Evolutionary conservation across 75 land plant species (phyloP).

Genomic region (Cupressus sempervirens): DNA sequence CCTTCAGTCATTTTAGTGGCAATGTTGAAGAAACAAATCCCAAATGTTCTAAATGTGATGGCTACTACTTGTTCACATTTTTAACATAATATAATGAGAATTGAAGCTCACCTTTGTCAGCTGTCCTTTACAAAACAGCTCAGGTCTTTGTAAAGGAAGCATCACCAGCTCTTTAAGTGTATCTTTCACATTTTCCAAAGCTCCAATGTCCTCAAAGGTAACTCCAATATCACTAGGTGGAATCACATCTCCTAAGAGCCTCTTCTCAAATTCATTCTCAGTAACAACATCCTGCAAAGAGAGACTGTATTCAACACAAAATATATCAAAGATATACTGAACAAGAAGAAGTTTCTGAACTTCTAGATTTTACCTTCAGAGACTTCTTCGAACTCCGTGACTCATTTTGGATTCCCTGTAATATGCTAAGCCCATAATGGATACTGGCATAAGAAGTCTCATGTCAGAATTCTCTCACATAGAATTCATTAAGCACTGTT

Average conservation of each 20-base stretch:
- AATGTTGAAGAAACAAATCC: not conserved
- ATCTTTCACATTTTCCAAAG: constrained; percentile 87
- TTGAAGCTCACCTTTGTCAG: constrained; percentile 52
- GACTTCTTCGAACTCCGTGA: constrained; percentile 54
- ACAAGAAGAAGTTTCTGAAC: not conserved
- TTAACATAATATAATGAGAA: not conserved
- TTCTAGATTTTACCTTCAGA: constrained; percentile 43
- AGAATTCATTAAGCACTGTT: not conserved
- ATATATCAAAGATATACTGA: not conserved
- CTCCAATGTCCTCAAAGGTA: constrained; percentile 90
- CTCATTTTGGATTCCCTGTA: constrained; percentile 56
- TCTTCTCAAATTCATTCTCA: constrained; percentile 87
- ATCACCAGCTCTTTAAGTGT: constrained; percentile 88
- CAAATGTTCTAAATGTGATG: not conserved
- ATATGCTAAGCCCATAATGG: constrained; percentile 42
- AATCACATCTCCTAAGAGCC: constrained; percentile 78
- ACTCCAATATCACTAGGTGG: constrained; percentile 89
- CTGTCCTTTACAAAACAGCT: constrained; percentile 81
- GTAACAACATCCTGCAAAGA: constrained; percentile 67
- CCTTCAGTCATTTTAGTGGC: not conserved
- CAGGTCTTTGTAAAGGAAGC: constrained; percentile 93
- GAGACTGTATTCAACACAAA: not conserved
- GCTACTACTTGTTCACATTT: not conserved
- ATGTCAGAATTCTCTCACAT: not conserved
- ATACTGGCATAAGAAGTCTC: constrained; percentile 36